These are phyloP conservation scores for Fusarium chlamydosporum DNA, from an alignment of 2,329 filamentous ascomycete genomes.

Conservation along the genomic window DNA sequence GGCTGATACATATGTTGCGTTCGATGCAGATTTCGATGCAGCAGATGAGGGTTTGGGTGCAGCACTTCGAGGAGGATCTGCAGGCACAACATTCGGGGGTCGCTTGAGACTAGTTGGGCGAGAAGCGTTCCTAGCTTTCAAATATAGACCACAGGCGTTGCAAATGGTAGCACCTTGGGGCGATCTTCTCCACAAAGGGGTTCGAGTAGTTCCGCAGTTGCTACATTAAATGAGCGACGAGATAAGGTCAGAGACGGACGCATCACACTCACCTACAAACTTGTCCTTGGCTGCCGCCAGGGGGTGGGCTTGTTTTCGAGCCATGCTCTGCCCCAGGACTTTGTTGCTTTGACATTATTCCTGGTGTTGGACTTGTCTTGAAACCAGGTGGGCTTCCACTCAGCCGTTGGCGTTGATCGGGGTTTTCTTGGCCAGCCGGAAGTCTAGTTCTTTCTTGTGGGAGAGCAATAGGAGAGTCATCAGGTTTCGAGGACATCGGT, in stretches of 20 bases:
- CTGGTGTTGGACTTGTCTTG: slow-evolving; percentile 48
- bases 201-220: slow-evolving; percentile 94
- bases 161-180: slow-evolving; percentile 95
- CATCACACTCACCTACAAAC: slow-evolving; percentile 74
- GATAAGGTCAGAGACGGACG: not conserved
- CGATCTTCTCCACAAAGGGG: slow-evolving; percentile 93
- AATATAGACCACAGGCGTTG: slow-evolving; percentile 95
- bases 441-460: slow-evolving; percentile 46
- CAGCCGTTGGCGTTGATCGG: slow-evolving; percentile 36
- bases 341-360: slow-evolving; percentile 48
- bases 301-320: slow-evolving; percentile 43
- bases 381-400: slow-evolving; percentile 50
- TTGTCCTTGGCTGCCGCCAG: slow-evolving; percentile 60
- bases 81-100: slow-evolving; percentile 67
- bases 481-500: slow-evolving; percentile 55
- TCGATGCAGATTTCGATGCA: slow-evolving; percentile 59
- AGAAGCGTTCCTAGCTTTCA: slow-evolving; percentile 92
- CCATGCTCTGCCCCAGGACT: slow-evolving; percentile 50
- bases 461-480: slow-evolving; percentile 40
- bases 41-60: slow-evolving; percentile 58
- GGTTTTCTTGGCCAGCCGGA: slow-evolving; percentile 46
- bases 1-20: slow-evolving; percentile 80
- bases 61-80: slow-evolving; percentile 60
- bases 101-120: slow-evolving; percentile 92
- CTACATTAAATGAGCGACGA: slow-evolving; percentile 61